Conservation (phyloP, 805 yeast species). For the Candida boidinii region DNA sequence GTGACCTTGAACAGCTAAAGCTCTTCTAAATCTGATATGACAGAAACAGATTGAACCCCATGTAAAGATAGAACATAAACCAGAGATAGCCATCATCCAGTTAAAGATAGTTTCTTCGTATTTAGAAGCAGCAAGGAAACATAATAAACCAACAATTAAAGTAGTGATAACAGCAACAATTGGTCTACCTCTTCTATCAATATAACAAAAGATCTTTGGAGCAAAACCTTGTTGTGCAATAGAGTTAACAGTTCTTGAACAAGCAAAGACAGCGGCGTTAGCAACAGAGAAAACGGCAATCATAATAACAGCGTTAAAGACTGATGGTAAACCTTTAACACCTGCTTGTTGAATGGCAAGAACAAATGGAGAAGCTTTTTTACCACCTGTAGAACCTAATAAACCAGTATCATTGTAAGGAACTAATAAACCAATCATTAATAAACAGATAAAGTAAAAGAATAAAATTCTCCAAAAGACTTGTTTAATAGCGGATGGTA, state of each 20-base stretch:
- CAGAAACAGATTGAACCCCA: slow-evolving; percentile 55
- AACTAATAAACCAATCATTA: slow-evolving; percentile 62
- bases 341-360: slow-evolving; percentile 62
- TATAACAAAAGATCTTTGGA: slow-evolving; percentile 48
- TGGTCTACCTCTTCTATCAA: slow-evolving; percentile 65
- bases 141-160: slow-evolving; percentile 45
- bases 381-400: slow-evolving; percentile 40
- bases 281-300: slow-evolving; percentile 65
- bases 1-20: slow-evolving; percentile 13
- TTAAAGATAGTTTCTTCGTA: slow-evolving; percentile 47
- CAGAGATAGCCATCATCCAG: slow-evolving; percentile 61
- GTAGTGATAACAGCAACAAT: slow-evolving; percentile 45
- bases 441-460: slow-evolving; percentile 54
- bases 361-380: slow-evolving; percentile 70
- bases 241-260: slow-evolving; percentile 58
- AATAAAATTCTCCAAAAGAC: slow-evolving; percentile 62
- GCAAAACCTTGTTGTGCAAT: slow-evolving; percentile 57
- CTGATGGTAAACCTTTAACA: slow-evolving; percentile 34
- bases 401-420: slow-evolving; percentile 47
- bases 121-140: slow-evolving; percentile 47
- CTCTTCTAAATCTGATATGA: slow-evolving; percentile 46
- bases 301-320: slow-evolving; percentile 58
- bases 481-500: slow-evolving; percentile 64
- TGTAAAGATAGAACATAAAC: slow-evolving; percentile 51
- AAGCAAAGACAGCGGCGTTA: slow-evolving; percentile 62